A percentile compares a stretch with the other conserved stretches of the same genome.
These are phyloP conservation scores for Calonectria leucothoes DNA, from an alignment of 2,329 filamentous ascomycete species.

Conservation along the genomic window DNA sequence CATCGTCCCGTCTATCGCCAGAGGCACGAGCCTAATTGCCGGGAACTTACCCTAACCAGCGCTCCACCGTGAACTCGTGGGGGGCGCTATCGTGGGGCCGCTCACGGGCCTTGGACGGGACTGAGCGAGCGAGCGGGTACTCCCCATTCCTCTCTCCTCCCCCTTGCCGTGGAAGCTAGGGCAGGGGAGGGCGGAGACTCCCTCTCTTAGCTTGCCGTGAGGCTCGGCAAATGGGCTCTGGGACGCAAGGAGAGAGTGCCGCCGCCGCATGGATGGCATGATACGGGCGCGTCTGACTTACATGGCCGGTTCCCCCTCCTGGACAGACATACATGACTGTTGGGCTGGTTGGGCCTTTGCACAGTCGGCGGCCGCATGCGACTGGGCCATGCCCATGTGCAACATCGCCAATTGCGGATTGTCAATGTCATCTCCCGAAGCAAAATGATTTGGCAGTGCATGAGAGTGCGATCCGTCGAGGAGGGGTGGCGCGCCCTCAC, in stretches of 20 bases:
- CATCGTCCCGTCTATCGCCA: not conserved
- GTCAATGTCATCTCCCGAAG: not conserved
- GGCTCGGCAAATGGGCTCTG: not conserved
- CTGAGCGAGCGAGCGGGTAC: not conserved
- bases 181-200: not conserved
- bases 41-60: not conserved
- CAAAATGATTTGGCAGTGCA: constrained; percentile 5
- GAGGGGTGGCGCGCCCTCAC: not conserved
- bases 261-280: not conserved
- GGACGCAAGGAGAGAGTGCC: not conserved
- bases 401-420: not conserved
- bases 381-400: not conserved
- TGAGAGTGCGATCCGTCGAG: not conserved
- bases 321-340: not conserved
- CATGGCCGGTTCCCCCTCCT: not conserved
- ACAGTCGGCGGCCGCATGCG: not conserved
- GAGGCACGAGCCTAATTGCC: not conserved
- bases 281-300: not conserved
- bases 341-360: not conserved
- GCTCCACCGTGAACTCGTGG: not conserved
- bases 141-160: too few relatives aligned
- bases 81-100: not conserved
- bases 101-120: not conserved
- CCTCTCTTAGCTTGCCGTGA: not conserved
- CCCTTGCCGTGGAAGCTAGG: not conserved